A percentile compares a stretch with the other conserved stretches of the same genome.
Conservation (phyloP, 495 filamentous ascomycete genomes). For the Astrothelium subdiscretum region DNA sequence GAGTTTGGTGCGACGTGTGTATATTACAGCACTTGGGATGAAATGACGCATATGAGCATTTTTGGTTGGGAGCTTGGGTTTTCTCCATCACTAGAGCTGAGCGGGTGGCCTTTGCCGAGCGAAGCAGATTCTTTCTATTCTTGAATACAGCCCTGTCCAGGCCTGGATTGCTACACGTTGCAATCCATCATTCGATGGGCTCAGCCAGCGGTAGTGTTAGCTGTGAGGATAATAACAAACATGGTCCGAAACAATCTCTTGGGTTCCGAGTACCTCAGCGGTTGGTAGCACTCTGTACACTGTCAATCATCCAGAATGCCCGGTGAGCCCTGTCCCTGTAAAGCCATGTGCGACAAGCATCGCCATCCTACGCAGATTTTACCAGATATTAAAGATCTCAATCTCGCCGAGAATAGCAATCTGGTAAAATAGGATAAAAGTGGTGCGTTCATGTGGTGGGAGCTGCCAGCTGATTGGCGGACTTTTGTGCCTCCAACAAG, state of each 20-base stretch:
- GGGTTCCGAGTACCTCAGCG: too few relatives aligned
- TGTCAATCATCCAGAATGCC: not conserved
- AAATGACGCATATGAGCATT: not conserved
- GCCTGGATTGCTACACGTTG: not conserved
- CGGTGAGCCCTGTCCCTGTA: not conserved
- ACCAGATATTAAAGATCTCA: not conserved
- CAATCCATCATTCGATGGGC: not conserved
- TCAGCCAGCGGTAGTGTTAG: not conserved
- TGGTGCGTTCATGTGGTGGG: not conserved
- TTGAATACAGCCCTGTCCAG: not conserved
- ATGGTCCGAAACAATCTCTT: not conserved
- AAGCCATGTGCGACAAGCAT: not conserved
- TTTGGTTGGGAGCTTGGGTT: not conserved
- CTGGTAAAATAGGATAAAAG: not conserved
- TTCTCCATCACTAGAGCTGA: not conserved
- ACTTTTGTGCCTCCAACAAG: not conserved
- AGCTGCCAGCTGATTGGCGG: not conserved
- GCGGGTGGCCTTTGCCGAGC: not conserved
- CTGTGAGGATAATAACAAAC: not conserved
- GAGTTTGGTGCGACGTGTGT: not conserved
- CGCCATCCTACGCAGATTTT: not conserved
- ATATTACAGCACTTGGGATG: not conserved
- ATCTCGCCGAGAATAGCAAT: not conserved
- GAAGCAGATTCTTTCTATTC: not conserved
- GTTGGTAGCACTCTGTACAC: not conserved